Percentiles rank a stretch among this genome's conserved stretches.
Conservation (phyloP, 345 rosid genomes). For the rapeseed (Brassica napus) region Da-Ae NC_063442.1:733001-733500, state of each 20-base stretch:
- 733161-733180: neutral
- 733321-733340: slow-evolving; percentile 90
- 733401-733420: neutral
- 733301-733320: slow-evolving; percentile 53
- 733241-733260: neutral
- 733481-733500: slow-evolving; percentile 97
- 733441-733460: slow-evolving; percentile 55
- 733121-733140: slow-evolving; percentile 18
- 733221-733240: neutral
- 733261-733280: neutral
- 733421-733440: neutral
- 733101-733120: slow-evolving; percentile 34
- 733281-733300: neutral
- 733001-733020: slow-evolving; percentile 90
- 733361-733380: slow-evolving; percentile 92
- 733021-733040: slow-evolving; percentile 95
- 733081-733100: slow-evolving; percentile 98
- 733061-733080: slow-evolving; percentile 88
- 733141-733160: neutral
- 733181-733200: neutral
- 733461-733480: slow-evolving; percentile 92
- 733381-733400: neutral
- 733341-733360: slow-evolving; percentile 98
- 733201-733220: slow-evolving; percentile 1
- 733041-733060: slow-evolving; percentile 84